phyloP scores from a whole-genome alignment of 441 rosid species.

The Pelargonium fulgidum region DNA sequence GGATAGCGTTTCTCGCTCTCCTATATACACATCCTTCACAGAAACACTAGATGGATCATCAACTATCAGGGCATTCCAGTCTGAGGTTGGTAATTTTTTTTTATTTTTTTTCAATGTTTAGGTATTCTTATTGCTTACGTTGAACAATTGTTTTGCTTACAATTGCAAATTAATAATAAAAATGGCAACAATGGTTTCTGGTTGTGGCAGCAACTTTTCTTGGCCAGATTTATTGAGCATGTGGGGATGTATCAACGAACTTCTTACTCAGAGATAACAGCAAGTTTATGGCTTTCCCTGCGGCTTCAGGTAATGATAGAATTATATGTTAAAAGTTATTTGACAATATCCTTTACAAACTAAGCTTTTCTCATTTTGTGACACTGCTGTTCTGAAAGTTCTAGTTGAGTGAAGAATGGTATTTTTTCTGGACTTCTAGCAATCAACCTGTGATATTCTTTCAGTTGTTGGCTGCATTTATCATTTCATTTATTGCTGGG shows the following conservation, averaged over 20 bases:
- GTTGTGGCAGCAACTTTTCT: constrained; percentile 53
- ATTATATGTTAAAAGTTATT: not conserved
- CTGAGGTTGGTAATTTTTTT: constrained; percentile 45
- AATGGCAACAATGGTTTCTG: constrained; percentile 15
- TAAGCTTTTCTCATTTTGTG: constrained; percentile 6
- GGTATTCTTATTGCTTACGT: too few relatives aligned
- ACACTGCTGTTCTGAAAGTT: constrained; percentile 11
- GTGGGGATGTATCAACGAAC: constrained; percentile 70
- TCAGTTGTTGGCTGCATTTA: constrained; percentile 72
- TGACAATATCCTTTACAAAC: not conserved
- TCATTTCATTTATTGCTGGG: constrained; percentile 65
- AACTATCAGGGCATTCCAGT: constrained; percentile 82
- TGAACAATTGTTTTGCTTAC: not conserved
- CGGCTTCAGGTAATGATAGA: constrained; percentile 72
- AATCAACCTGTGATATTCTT: constrained; percentile 14
- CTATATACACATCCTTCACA: constrained; percentile 79
- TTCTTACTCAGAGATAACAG: constrained; percentile 68
- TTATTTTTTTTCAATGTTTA: not conserved
- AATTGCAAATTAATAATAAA: not conserved
- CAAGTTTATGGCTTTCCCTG: constrained; percentile 94
- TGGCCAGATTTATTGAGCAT: constrained; percentile 53
- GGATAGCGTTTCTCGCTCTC: constrained; percentile 93
- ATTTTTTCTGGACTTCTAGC: not conserved
- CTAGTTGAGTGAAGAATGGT: not conserved
- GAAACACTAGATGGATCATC: constrained; percentile 94